phyloP scores from a whole-genome alignment of 768 basidiomycete species.

The Termitomyces bulborhizus region DNA sequence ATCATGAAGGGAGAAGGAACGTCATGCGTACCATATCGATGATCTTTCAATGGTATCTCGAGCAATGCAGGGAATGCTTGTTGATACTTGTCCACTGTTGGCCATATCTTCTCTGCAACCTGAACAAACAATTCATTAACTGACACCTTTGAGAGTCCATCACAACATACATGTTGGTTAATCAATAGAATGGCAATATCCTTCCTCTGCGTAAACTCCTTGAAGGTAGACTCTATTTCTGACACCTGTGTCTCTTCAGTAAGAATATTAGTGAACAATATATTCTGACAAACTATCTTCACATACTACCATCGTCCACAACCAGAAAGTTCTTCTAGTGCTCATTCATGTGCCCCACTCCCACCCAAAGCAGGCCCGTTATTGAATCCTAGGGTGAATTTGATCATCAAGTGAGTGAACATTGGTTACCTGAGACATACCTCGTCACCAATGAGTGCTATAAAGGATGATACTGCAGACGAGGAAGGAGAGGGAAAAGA shows the following conservation, averaged over 20 bases:
- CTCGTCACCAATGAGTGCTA: constrained; percentile 98
- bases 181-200: constrained; percentile 96
- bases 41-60: constrained; percentile 98
- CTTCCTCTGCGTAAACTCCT: constrained; percentile 90
- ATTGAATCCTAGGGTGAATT: constrained; percentile 75
- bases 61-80: constrained; percentile 95
- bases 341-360: constrained; percentile 86
- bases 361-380: constrained; percentile 91
- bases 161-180: constrained; percentile 85
- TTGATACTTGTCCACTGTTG: constrained; percentile 90
- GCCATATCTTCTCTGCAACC: constrained; percentile 97
- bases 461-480: constrained; percentile 35
- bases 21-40: constrained; percentile 81
- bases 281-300: not conserved
- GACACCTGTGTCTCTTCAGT: constrained; percentile 84
- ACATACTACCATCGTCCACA: constrained; percentile 89
- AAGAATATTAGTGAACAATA: not conserved
- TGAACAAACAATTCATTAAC: constrained; percentile 24
- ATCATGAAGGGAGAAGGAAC: no score
- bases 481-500: not conserved
- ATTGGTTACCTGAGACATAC: constrained; percentile 31
- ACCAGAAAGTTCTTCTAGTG: constrained; percentile 96
- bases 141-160: not conserved
- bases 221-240: constrained; percentile 86
- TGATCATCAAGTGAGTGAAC: constrained; percentile 8